Percentiles rank a stretch among this genome's conserved stretches.
Evolutionary conservation across 257 asterid genomes (phyloP).

Genomic region (Plantago major): DNA sequence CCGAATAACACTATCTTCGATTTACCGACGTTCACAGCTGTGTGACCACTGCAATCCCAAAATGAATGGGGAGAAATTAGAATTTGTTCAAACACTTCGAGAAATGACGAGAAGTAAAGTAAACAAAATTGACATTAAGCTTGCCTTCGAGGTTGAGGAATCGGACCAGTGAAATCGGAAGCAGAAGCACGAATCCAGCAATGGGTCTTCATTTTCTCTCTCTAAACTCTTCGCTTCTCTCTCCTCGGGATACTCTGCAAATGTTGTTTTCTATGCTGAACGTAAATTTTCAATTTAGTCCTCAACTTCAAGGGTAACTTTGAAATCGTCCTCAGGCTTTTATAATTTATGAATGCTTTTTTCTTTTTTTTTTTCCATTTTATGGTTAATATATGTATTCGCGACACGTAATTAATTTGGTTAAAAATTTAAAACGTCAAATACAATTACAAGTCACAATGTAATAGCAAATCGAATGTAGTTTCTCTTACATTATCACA

Average conservation of each 20-base stretch:
- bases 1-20: slow-evolving; percentile 88
- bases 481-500: too few relatives aligned
- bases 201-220: slow-evolving; percentile 54
- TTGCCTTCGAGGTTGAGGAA: slow-evolving; percentile 84
- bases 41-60: slow-evolving; percentile 66
- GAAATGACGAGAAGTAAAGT: neutral
- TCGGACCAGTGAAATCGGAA: slow-evolving; percentile 69
- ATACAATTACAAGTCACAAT: too few relatives aligned
- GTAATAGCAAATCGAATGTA: too few relatives aligned
- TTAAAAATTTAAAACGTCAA: too few relatives aligned
- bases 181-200: slow-evolving; percentile 88
- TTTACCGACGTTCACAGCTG: slow-evolving; percentile 85
- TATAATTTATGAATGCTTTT: too few relatives aligned
- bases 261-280: neutral
- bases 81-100: neutral
- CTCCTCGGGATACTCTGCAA: neutral
- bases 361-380: too few relatives aligned
- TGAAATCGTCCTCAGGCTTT: slow-evolving; percentile 1
- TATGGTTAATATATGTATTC: too few relatives aligned
- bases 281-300: neutral
- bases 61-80: neutral
- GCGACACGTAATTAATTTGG: too few relatives aligned
- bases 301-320: neutral
- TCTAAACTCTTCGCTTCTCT: neutral
- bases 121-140: neutral